phyloP scores from a whole-genome alignment of 805 yeast species.

The Ogataea ramenticola region DNA sequence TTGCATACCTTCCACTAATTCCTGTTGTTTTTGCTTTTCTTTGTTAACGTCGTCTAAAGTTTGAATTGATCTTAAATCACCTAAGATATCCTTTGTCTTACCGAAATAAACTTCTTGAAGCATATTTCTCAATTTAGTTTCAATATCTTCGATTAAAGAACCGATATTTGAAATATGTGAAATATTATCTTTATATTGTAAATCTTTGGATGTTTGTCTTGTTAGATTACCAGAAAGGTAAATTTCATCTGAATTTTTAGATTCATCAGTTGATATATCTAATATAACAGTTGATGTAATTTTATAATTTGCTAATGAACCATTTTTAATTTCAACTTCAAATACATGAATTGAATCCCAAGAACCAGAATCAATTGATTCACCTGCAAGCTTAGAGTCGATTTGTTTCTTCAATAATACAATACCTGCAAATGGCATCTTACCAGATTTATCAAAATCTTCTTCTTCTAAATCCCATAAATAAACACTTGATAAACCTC shows the following conservation, averaged over 20 bases:
- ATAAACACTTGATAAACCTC: constrained; percentile 84
- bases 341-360: constrained; percentile 97
- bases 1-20: constrained; percentile 32
- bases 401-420: constrained; percentile 66
- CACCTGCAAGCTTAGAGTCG: constrained; percentile 23
- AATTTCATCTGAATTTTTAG: constrained; percentile 24
- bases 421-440: constrained; percentile 80
- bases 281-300: constrained; percentile 85
- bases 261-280: constrained; percentile 39
- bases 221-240: constrained; percentile 78
- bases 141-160: constrained; percentile 77
- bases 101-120: constrained; percentile 94
- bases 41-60: constrained; percentile 27
- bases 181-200: constrained; percentile 39
- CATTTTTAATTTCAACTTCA: constrained; percentile 48
- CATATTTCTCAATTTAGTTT: constrained; percentile 76
- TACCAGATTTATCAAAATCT: constrained; percentile 35
- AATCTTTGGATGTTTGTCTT: constrained; percentile 64
- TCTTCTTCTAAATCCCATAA: constrained; percentile 82
- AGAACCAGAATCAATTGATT: constrained; percentile 35
- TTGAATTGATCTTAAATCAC: constrained; percentile 50
- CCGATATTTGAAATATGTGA: constrained; percentile 88
- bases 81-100: constrained; percentile 82
- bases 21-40: constrained; percentile 33
- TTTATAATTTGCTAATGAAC: constrained; percentile 43